Evolutionary conservation across 2,329 filamentous ascomycete species (phyloP).

Genomic region (Aureobasidium sp.): DNA sequence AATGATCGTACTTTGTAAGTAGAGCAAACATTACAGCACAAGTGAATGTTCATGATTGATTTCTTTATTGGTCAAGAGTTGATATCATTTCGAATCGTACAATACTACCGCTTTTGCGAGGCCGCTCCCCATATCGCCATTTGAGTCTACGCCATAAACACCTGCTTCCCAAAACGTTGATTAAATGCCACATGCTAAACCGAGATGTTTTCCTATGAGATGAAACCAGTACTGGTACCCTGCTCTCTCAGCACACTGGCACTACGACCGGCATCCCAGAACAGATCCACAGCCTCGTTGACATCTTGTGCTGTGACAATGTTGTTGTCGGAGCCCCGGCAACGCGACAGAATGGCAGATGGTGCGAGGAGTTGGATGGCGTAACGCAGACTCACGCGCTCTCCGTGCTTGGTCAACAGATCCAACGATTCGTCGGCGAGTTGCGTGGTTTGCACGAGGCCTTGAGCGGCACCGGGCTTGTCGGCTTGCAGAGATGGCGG

Average conservation of each 20-base stretch:
- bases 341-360: conserved; percentile 81
- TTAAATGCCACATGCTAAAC: neutral
- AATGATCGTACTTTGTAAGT: neutral
- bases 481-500: conserved; percentile 25
- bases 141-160: neutral
- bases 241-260: conserved; percentile 31
- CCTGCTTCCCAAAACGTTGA: neutral
- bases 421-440: conserved; percentile 78
- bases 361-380: conserved; percentile 87
- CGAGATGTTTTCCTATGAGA: conserved; percentile 20
- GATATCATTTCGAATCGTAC: neutral
- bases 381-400: conserved; percentile 84
- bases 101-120: neutral
- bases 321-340: conserved; percentile 39
- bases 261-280: conserved; percentile 44
- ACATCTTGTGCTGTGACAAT: conserved; percentile 49
- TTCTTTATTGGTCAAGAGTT: neutral
- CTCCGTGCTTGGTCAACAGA: conserved; percentile 79
- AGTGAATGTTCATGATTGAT: neutral
- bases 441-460: conserved; percentile 48
- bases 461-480: conserved; percentile 35
- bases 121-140: neutral
- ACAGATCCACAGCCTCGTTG: conserved; percentile 41
- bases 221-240: conserved; percentile 25
- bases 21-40: neutral